A percentile compares a stretch with the other conserved stretches of the same genome.
Evolutionary conservation across 352 stramenopile genomes (phyloP).

Genomic region (Phytophthora brassicae): DNA sequence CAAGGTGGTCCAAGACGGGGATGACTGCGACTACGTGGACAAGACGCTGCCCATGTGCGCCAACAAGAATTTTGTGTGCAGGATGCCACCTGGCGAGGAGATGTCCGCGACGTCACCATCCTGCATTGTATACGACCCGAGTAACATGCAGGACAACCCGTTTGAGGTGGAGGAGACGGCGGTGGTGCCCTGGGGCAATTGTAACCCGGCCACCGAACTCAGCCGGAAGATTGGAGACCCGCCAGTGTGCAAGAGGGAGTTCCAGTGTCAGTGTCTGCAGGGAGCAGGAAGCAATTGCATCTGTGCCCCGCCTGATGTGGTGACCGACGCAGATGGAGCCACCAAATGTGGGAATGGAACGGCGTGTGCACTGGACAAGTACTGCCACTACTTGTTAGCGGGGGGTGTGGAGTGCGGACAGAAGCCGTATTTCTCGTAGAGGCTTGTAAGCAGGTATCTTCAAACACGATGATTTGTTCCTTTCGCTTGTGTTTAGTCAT

Average conservation of each 20-base stretch:
- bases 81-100: constrained; percentile 45
- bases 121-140: constrained; percentile 42
- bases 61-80: constrained; percentile 46
- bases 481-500: background rate
- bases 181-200: constrained; percentile 34
- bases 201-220: constrained; percentile 30
- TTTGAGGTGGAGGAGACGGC: constrained; percentile 36
- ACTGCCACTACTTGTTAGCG: constrained; percentile 44
- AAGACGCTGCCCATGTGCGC: constrained; percentile 43
- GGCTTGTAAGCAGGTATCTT: background rate
- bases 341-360: constrained; percentile 25
- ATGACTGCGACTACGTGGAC: constrained; percentile 27
- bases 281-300: constrained; percentile 23
- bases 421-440: constrained; percentile 44
- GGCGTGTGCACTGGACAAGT: constrained; percentile 33
- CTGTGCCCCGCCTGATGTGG: constrained; percentile 44
- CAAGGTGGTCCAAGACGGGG: constrained; percentile 39
- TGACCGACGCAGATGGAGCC: constrained; percentile 29
- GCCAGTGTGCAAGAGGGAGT: constrained; percentile 44
- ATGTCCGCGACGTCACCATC: constrained; percentile 37
- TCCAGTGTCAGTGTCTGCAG: constrained; percentile 40
- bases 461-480: no score
- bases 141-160: constrained; percentile 35
- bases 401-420: constrained; percentile 36
- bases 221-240: constrained; percentile 32